A percentile compares a stretch with the other conserved stretches of the same genome.
These are phyloP conservation scores for Alternaria arborescens DNA, from an alignment of 2,329 filamentous ascomycete species.

Conservation along the genomic window DNA sequence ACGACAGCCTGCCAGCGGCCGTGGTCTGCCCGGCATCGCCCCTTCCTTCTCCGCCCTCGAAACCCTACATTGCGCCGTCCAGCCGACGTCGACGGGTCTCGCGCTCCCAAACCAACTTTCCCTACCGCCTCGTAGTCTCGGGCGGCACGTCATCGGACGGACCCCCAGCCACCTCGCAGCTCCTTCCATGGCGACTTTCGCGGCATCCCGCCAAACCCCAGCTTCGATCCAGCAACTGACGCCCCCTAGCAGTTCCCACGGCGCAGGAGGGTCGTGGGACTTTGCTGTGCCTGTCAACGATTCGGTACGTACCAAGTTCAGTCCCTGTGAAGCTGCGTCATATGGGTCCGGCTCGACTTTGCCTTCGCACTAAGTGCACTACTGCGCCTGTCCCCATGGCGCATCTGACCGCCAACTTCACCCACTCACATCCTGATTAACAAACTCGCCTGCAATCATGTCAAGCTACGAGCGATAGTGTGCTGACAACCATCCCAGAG, in stretches of 20 bases:
- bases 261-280: conserved; percentile 49
- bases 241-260: conserved; percentile 53
- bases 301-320: conserved; percentile 41
- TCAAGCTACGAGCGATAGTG: conserved; percentile 4
- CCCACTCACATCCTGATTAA: not conserved
- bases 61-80: not conserved
- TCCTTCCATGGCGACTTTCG: conserved; percentile 45
- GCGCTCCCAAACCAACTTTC: conserved; percentile 10
- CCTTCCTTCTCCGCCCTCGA: not conserved
- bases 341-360: conserved; percentile 14
- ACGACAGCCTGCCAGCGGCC: conserved; percentile 7
- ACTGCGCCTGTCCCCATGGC: conserved; percentile 32
- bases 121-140: conserved; percentile 6
- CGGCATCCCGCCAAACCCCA: conserved; percentile 42
- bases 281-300: conserved; percentile 50
- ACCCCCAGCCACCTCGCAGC: conserved; percentile 14
- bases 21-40: conserved; percentile 17
- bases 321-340: conserved; percentile 18
- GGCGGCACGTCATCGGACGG: conserved; percentile 17
- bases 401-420: conserved; percentile 32
- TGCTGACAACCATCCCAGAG: conserved; percentile 42
- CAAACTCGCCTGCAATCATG: not conserved
- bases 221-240: conserved; percentile 47
- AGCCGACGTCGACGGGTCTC: conserved; percentile 14
- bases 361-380: conserved; percentile 26